These are phyloP conservation scores for Alternaria metachromatica DNA, from an alignment of 2,329 filamentous ascomycete species.

Conservation along the genomic window DNA sequence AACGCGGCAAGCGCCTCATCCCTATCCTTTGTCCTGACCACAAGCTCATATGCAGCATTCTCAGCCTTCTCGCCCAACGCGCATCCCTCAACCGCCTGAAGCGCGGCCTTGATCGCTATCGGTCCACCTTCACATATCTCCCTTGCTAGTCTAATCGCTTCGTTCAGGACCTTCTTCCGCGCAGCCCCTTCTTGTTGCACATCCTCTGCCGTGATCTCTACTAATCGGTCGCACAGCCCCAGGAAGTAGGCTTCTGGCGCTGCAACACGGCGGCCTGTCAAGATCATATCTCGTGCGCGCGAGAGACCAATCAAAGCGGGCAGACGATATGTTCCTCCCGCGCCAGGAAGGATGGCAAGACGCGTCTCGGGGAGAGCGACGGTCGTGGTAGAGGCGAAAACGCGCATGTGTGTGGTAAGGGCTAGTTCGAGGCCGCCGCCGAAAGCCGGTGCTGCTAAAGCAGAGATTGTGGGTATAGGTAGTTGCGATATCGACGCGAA, in stretches of 20 bases:
- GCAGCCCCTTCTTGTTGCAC: constrained; percentile 60
- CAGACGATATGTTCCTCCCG: constrained; percentile 89
- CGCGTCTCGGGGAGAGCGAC: constrained; percentile 91
- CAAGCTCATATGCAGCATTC: constrained; percentile 83
- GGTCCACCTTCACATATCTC: constrained; percentile 92
- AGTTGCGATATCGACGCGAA: constrained; percentile 76
- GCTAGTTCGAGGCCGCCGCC: constrained; percentile 95
- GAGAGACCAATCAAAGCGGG: constrained; percentile 79
- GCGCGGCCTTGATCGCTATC: constrained; percentile 77
- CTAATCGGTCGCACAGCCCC: constrained; percentile 86
- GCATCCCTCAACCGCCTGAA: constrained; percentile 77
- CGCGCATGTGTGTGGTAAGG: constrained; percentile 85
- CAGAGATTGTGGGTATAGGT: constrained; percentile 87
- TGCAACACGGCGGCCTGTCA: constrained; percentile 85
- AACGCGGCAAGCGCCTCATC: constrained; percentile 90
- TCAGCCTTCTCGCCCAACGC: constrained; percentile 74
- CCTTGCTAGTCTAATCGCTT: constrained; percentile 77
- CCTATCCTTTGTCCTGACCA: constrained; percentile 84
- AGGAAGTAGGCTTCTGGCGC: constrained; percentile 90
- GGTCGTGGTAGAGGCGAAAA: constrained; percentile 78
- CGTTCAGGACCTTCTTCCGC: constrained; percentile 71
- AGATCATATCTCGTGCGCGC: constrained; percentile 85
- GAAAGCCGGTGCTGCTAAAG: constrained; percentile 83
- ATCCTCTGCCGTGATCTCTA: constrained; percentile 73
- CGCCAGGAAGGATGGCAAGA: constrained; percentile 92